phyloP scores from a whole-genome alignment of 768 basidiomycete species.

The Lactarius tabidus region DNA sequence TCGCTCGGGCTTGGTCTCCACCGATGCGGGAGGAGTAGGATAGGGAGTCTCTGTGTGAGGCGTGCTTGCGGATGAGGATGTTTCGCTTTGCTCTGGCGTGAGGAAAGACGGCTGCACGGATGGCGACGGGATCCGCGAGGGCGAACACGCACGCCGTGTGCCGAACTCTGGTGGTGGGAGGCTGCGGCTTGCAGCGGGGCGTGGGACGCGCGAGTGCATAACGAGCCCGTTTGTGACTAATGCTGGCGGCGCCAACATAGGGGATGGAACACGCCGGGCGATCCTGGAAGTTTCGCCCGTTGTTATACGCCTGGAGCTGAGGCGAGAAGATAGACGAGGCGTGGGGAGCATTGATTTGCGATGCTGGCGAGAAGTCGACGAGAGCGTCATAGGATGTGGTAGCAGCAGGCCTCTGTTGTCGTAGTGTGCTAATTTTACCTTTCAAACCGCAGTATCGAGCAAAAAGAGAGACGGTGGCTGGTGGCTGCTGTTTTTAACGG shows the following conservation, averaged over 20 bases:
- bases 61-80: not conserved
- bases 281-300: conserved; percentile 2
- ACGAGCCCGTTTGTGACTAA: not conserved
- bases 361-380: conserved; percentile 10
- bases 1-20: not conserved
- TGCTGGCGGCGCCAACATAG: not conserved
- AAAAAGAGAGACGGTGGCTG: not conserved
- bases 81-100: not conserved
- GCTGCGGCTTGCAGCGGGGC: not conserved
- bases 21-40: not conserved
- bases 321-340: conserved; percentile 11
- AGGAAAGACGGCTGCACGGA: not conserved
- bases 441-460: not conserved
- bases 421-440: not conserved
- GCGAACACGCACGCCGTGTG: not conserved
- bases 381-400: conserved; percentile 8
- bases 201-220: not conserved
- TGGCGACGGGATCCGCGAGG: conserved; percentile 12
- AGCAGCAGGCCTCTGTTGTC: not conserved
- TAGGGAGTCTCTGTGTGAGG: not conserved
- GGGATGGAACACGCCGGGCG: conserved; percentile 13
- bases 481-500: not conserved
- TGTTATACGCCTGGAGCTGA: not conserved
- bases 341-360: conserved; percentile 21
- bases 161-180: not conserved